These are phyloP conservation scores for Mortierella sp. DNA, from an alignment of 371 early-diverging fungal genomes.

Conservation along the genomic window DNA sequence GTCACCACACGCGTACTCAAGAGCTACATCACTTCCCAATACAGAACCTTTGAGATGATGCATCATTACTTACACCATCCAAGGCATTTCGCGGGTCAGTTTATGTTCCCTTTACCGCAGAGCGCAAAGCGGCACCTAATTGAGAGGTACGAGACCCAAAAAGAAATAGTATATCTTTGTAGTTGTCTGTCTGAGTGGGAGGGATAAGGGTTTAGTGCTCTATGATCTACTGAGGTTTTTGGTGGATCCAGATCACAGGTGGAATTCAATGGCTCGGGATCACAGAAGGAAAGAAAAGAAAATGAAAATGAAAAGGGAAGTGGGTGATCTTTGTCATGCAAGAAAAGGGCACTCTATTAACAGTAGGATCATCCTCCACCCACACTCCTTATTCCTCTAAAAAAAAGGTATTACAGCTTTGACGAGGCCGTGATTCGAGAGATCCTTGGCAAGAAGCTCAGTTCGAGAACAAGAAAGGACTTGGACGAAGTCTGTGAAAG, in stretches of 20 bases:
- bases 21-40: conserved; percentile 53
- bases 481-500: conserved; percentile 58
- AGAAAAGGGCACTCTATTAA: conserved; percentile 28
- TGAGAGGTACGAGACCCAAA: conserved; percentile 43
- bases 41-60: conserved; percentile 54
- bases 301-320: too few relatives aligned
- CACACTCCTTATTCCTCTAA: not conserved
- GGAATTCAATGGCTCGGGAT: too few relatives aligned
- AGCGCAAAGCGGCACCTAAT: conserved; percentile 51
- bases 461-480: conserved; percentile 58
- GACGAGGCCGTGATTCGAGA: conserved; percentile 65
- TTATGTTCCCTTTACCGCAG: conserved; percentile 52
- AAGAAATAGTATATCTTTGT: not conserved
- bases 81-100: conserved; percentile 51
- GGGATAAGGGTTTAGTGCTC: not conserved
- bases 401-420: conserved; percentile 63
- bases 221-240: too few relatives aligned
- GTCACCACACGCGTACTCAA: conserved; percentile 47
- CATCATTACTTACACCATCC: conserved; percentile 57
- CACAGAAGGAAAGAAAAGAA: too few relatives aligned
- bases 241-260: too few relatives aligned
- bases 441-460: conserved; percentile 63
- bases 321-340: too few relatives aligned
- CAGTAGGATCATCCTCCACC: conserved; percentile 17
- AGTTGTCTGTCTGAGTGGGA: too few relatives aligned